Conservation (phyloP, 371 early-diverging fungal genomes). For the Zopfochytrium polystomum region DNA sequence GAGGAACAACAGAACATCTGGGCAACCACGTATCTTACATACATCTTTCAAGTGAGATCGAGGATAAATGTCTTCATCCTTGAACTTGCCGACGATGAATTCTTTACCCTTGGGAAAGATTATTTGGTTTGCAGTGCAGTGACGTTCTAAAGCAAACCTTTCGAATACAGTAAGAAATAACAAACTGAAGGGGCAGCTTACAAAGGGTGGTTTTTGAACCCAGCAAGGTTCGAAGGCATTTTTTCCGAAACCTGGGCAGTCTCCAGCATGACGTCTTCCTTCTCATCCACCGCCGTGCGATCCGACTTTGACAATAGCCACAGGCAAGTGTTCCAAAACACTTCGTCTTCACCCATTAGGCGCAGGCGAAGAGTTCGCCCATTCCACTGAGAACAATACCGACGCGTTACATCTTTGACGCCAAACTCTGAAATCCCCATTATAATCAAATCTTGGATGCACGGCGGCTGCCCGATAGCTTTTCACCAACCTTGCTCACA, state of each 20-base stretch:
- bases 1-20: neutral
- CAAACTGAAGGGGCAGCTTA: constrained; percentile 37
- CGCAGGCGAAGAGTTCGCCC: constrained; percentile 54
- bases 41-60: constrained; percentile 38
- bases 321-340: constrained; percentile 53
- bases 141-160: constrained; percentile 75
- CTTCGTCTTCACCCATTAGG: constrained; percentile 47
- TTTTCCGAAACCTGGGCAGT: constrained; percentile 40
- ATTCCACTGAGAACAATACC: constrained; percentile 61
- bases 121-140: constrained; percentile 70
- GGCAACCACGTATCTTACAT: neutral
- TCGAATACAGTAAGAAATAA: neutral
- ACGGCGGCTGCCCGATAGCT: too few relatives aligned
- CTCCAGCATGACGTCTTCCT: constrained; percentile 12
- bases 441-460: too few relatives aligned
- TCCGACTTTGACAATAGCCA: constrained; percentile 31
- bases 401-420: constrained; percentile 62
- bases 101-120: constrained; percentile 57
- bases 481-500: constrained; percentile 47
- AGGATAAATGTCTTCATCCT: constrained; percentile 76
- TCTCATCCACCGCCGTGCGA: constrained; percentile 1
- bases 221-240: constrained; percentile 77
- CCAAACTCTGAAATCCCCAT: constrained; percentile 7
- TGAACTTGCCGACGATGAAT: constrained; percentile 68
- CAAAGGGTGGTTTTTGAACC: constrained; percentile 76